A percentile compares a stretch with the other conserved stretches of the same genome.
Evolutionary conservation across 495 filamentous ascomycete species (phyloP).

Genomic region (Xylaria venustula): DNA sequence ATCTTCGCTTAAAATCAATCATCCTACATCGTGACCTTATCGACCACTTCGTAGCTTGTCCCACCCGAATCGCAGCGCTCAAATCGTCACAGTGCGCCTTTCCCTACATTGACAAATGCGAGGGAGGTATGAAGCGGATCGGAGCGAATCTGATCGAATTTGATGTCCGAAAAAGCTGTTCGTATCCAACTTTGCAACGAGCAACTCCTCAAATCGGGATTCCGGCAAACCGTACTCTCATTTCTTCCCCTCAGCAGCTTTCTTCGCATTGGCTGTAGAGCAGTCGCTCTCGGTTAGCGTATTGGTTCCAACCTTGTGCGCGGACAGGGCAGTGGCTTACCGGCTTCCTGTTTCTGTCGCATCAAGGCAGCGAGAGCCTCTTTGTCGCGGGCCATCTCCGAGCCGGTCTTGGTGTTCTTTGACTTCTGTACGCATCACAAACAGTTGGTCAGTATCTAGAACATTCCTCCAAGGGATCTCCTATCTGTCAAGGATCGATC

Average conservation of each 20-base stretch:
- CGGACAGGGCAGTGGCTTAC: conserved; percentile 46
- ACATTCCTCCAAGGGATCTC: neutral
- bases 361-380: conserved; percentile 79
- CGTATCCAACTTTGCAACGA: neutral
- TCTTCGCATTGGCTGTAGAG: conserved; percentile 50
- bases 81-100: neutral
- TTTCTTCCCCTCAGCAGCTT: conserved; percentile 33
- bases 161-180: neutral
- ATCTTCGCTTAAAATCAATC: conserved; percentile 13
- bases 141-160: neutral
- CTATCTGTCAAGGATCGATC: conserved; percentile 1
- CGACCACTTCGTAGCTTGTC: neutral
- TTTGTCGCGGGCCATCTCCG: conserved; percentile 68
- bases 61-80: neutral
- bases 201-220: neutral
- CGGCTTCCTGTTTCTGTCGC: conserved; percentile 84
- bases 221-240: conserved; percentile 3
- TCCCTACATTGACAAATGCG: too few relatives aligned
- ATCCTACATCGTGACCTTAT: conserved; percentile 21
- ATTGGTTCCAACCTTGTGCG: neutral
- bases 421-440: conserved; percentile 57
- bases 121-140: neutral
- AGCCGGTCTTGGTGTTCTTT: conserved; percentile 57
- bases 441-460: conserved; percentile 15
- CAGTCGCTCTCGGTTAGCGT: neutral